A percentile compares a stretch with the other conserved stretches of the same genome.
phyloP scores from a whole-genome alignment of 371 early-diverging fungal species.

The Nematocida ironsii region DNA sequence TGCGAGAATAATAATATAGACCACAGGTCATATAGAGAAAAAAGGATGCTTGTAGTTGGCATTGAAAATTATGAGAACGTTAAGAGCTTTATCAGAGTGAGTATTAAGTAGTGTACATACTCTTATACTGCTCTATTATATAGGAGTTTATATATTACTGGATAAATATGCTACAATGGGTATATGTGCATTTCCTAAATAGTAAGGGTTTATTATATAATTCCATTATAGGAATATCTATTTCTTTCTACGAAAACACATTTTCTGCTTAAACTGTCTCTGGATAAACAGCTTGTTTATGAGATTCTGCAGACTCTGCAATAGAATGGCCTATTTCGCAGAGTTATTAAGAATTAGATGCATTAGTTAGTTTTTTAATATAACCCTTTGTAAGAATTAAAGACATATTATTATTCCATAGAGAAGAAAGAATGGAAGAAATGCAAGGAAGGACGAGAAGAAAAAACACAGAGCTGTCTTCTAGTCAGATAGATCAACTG shows the following conservation, averaged over 20 bases:
- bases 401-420: constrained; percentile 23
- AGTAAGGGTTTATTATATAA: no score
- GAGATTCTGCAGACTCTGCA: no score
- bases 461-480: constrained; percentile 43
- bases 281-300: no score
- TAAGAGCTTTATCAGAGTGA: constrained; percentile 62
- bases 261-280: no score
- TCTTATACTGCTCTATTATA: no score
- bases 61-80: constrained; percentile 58
- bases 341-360: background rate
- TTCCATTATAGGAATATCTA: no score
- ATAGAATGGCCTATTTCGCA: background rate
- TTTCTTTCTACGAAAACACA: no score
- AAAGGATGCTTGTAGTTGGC: constrained; percentile 66
- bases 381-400: constrained; percentile 9
- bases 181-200: background rate
- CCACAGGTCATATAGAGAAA: constrained; percentile 46
- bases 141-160: no score
- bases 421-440: constrained; percentile 25
- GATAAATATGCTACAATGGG: background rate
- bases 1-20: constrained; percentile 25
- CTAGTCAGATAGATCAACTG: constrained; percentile 53
- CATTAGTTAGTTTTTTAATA: constrained; percentile 30
- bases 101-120: constrained; percentile 44
- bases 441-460: constrained; percentile 39